Base-by-base conservation (phyloP, 106 monocot species). In the Apostasia shenzhenica region DNA sequence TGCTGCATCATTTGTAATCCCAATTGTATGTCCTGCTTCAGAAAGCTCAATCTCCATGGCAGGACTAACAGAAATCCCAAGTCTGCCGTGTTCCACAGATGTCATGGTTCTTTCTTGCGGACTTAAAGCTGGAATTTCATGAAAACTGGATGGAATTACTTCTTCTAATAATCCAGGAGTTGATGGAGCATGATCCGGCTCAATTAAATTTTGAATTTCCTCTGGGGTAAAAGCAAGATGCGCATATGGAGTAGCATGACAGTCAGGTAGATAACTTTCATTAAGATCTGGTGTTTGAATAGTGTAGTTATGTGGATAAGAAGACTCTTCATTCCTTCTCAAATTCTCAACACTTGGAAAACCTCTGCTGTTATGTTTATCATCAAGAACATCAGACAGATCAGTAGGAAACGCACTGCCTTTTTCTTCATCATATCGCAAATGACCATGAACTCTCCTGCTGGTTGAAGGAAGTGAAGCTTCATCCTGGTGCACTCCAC, bases 101-200 rank as follows among this genome's bases (percentile, higher is more conserved):
- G 69, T 65, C 53, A 73, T 70, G 40, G 6, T 61, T 77, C 73
- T 80, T 49, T 73, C 55, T n/a, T 63, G 81, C 2, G 69, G 81
- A 77, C 76, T 81, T 49, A 74, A 72, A 58, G 66, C 71, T 57
- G 76, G 76, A 71, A 70, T 69, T 68, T 83, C 85, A 51, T 91
- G 85, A 54, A 78, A 54, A 64, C 64, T 81, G 44, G 82, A 81
- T 63, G 75, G 74, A 51, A 76, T 79, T n/a, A 78, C 80, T 72
- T 88, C 86, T 66, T 80, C 91, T 59, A 91, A 67, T 55, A 95
- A 80, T n/a, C 81, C 88, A 72, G 95, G 89, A 70, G 89, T 89
- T 14, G 81, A 77, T 54, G 92, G 95, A 74, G 82, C 84, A 61
- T 89, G 85, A 56, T 84, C 78, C 60, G 61, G 76, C 48, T 87